Evolutionary conservation across 495 filamentous ascomycete genomes (phyloP).

Genomic region (Hyaloscypha bicolor): DNA sequence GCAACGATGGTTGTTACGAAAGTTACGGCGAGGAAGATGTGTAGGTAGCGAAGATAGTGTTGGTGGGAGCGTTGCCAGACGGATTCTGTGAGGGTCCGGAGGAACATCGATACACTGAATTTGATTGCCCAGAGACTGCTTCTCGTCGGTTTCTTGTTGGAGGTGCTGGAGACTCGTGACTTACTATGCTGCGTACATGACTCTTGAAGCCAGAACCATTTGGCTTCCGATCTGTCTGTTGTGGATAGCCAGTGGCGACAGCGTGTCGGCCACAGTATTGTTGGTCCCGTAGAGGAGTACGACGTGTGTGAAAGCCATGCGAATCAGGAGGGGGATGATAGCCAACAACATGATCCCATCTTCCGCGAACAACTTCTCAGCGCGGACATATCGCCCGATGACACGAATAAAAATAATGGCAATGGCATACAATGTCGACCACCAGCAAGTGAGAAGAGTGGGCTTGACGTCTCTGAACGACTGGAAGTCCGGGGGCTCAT

Average conservation of each 20-base stretch:
- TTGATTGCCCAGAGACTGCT: constrained; percentile 88
- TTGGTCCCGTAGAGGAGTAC: constrained; percentile 87
- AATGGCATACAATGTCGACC: constrained; percentile 82
- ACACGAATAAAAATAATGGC: constrained; percentile 78
- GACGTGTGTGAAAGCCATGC: constrained; percentile 86
- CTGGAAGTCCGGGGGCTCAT: constrained; percentile 16
- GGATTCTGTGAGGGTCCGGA: constrained; percentile 63
- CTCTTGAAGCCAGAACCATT: constrained; percentile 53
- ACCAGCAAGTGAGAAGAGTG: constrained; percentile 87
- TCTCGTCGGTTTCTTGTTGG: constrained; percentile 6
- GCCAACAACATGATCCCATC: constrained; percentile 82
- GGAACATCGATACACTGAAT: constrained; percentile 82
- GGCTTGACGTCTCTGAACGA: constrained; percentile 60
- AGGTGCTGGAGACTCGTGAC: constrained; percentile 22
- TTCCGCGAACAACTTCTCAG: constrained; percentile 81
- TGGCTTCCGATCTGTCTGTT: constrained; percentile 52
- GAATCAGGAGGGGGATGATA: constrained; percentile 74
- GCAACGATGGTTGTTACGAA: constrained; percentile 80
- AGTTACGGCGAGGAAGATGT: constrained; percentile 74
- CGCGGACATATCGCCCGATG: constrained; percentile 75
- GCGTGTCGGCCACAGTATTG: constrained; percentile 56
- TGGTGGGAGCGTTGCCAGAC: constrained; percentile 64
- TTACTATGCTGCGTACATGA: constrained; percentile 62
- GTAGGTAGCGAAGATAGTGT: constrained; percentile 64
- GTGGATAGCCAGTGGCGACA: constrained; percentile 45